Evolutionary conservation across 352 stramenopile genomes (phyloP).

Genomic region (Pythium dissimile): DNA sequence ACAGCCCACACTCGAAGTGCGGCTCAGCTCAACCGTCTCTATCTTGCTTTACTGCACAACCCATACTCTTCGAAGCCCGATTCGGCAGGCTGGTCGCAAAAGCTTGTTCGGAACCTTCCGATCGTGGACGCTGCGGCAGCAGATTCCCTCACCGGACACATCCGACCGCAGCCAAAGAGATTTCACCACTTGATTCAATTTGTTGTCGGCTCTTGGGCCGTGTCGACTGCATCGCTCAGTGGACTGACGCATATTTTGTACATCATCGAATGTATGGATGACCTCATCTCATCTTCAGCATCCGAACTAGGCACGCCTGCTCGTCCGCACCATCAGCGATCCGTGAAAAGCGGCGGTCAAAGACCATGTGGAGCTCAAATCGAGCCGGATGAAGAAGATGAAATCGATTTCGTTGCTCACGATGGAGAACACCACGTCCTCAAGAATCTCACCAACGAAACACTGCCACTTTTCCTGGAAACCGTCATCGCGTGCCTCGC

Average conservation of each 20-base stretch:
- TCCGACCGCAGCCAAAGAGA: constrained; percentile 7
- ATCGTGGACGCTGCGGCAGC: neutral
- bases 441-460: constrained; percentile 61
- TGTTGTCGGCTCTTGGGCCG: constrained; percentile 54
- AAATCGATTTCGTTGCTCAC: constrained; percentile 23
- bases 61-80: constrained; percentile 32
- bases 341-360: no score
- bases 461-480: constrained; percentile 60
- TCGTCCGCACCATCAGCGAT: no score
- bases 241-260: constrained; percentile 35
- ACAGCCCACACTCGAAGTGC: constrained; percentile 43
- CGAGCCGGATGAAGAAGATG: constrained; percentile 32
- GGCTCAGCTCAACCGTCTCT: constrained; percentile 42
- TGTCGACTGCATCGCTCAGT: constrained; percentile 25
- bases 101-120: constrained; percentile 3
- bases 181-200: constrained; percentile 45
- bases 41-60: constrained; percentile 54
- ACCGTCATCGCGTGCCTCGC: constrained; percentile 46
- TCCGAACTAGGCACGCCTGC: neutral
- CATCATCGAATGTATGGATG: constrained; percentile 25
- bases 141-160: neutral
- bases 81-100: neutral
- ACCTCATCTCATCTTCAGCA: neutral
- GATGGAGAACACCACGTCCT: constrained; percentile 61
- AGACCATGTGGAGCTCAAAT: neutral